Percentiles rank a stretch among this genome's conserved stretches.
Evolutionary conservation across 108 stramenopile genomes (phyloP).

Genomic region (Asterionellopsis glacialis): DNA sequence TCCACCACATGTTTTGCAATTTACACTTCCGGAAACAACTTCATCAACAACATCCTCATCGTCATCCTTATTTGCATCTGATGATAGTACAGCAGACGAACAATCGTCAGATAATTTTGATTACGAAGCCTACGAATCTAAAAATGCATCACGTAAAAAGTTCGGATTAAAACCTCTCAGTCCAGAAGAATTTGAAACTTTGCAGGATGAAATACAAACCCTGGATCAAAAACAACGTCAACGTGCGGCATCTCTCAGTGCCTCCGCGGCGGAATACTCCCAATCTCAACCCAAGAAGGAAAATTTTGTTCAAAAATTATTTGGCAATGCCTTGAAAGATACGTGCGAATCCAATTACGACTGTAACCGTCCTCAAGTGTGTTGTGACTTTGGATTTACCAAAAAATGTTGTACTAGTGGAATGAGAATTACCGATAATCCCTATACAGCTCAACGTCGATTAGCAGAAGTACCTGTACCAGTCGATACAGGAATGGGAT

Average conservation of each 20-base stretch:
- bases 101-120: slow-evolving; percentile 8
- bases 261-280: slow-evolving; percentile 19
- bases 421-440: no score
- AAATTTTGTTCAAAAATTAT: slow-evolving; percentile 57
- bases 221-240: slow-evolving; percentile 52
- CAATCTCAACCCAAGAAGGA: slow-evolving; percentile 22
- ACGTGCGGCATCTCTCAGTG: slow-evolving; percentile 18
- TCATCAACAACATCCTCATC: not conserved
- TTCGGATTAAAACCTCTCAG: slow-evolving; percentile 73
- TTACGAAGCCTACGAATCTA: slow-evolving; percentile 49
- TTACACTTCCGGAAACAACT: slow-evolving; percentile 1
- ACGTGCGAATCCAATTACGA: slow-evolving; percentile 79
- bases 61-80: slow-evolving; percentile 3
- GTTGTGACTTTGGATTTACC: slow-evolving; percentile 83
- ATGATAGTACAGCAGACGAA: not conserved
- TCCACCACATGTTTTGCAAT: not conserved
- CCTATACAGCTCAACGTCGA: no score
- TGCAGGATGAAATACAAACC: slow-evolving; percentile 49
- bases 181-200: slow-evolving; percentile 63
- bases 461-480: no score
- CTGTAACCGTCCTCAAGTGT: slow-evolving; percentile 72
- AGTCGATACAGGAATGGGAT: no score
- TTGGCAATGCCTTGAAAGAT: slow-evolving; percentile 62
- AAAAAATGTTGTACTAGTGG: slow-evolving; percentile 73
- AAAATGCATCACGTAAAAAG: slow-evolving; percentile 63